These are phyloP conservation scores for Pleurotus djamor DNA, from an alignment of 768 basidiomycete species.

Conservation along the genomic window DNA sequence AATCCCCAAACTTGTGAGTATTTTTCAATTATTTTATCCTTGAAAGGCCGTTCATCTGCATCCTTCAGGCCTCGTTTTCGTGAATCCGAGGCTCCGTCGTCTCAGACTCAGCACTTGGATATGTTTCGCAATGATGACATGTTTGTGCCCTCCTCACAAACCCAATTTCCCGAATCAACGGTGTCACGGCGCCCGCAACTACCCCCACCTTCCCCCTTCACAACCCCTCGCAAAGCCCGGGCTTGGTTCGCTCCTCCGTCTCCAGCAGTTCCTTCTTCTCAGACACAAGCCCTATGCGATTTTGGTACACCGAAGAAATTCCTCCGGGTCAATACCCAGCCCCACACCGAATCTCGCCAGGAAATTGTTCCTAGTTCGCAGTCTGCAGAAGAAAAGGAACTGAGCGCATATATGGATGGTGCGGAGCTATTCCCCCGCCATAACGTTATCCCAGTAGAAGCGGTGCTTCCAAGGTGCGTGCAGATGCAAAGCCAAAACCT, in stretches of 20 bases:
- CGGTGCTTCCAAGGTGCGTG: background rate
- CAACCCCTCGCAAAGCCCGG: background rate
- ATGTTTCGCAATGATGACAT: background rate
- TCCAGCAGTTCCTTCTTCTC: slow-evolving; percentile 2
- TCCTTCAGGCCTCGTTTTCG: too few species aligned
- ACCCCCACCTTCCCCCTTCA: background rate
- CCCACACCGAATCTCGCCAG: slow-evolving; percentile 7
- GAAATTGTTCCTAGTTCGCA: slow-evolving; percentile 45
- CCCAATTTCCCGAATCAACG: background rate
- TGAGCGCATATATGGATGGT: slow-evolving; percentile 14
- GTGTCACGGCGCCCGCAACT: too few species aligned
- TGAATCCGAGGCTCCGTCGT: slow-evolving; percentile 3
- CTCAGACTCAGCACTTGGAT: slow-evolving; percentile 8
- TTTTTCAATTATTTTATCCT: too few species aligned
- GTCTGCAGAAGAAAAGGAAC: slow-evolving; percentile 36
- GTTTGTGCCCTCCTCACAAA: slow-evolving; percentile 11
- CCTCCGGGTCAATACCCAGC: slow-evolving; percentile 8
- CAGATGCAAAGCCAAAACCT: too few species aligned
- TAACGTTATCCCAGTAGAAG: background rate
- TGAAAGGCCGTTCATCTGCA: too few species aligned
- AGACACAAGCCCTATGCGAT: background rate
- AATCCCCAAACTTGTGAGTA: too few species aligned
- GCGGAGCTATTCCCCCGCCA: slow-evolving; percentile 8
- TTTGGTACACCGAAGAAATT: slow-evolving; percentile 17
- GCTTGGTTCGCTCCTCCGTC: background rate